Evolutionary conservation across 306 rosid genomes (phyloP), one percentile per base, ranked within the genome.

Genomic region (Rosa lucieae): DNA sequence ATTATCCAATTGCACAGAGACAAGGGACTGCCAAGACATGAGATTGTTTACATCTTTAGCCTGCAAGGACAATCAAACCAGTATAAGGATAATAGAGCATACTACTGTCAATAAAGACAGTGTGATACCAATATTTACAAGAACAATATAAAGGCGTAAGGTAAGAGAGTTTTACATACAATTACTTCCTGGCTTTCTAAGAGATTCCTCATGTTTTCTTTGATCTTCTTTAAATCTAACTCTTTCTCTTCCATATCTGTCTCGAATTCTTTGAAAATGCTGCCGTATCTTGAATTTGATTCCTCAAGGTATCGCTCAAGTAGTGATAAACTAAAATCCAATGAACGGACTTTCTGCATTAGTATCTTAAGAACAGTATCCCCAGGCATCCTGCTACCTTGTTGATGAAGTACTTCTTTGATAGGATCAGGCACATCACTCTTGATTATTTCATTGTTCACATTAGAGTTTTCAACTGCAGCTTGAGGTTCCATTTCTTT

Each of bases 371-470:
- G 97, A 90, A 90, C 97, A 42, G 97, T 89, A 82, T 95, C 99
- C 75, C 99, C 97, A 55, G 99, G 99, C 97, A 95, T 90, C 87
- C 99, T 89, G 73, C 94, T 93, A 77, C 79, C 91, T 83, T 91
- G 97, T 77, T 86, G 91, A 82, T 85, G 97, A 66, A 85, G 95
- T 40, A 59, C 75, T 86, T 95, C 98, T 86, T 87, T 94, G 72
- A 87, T 85, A 11, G 94, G 86, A 82, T 92, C 92, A 78, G 88
- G 95, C 77, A 83, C 84, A 0, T 82, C 84, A 75, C 73, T 88
- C 55, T 81, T 88, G 82, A 72, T 55, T 29, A 44, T 76, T 68
- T 89, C 97, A n/a, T 79, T 83, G 85, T 79, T 89, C 70, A 72
- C 78, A 51, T 76, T 81, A 68, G 89, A 47, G 73, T 35, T 32